Evolutionary conservation across 176 grass and related monocot species (phyloP), one percentile per base, ranked within the genome.

Genomic region (Panicum miliaceum): DNA sequence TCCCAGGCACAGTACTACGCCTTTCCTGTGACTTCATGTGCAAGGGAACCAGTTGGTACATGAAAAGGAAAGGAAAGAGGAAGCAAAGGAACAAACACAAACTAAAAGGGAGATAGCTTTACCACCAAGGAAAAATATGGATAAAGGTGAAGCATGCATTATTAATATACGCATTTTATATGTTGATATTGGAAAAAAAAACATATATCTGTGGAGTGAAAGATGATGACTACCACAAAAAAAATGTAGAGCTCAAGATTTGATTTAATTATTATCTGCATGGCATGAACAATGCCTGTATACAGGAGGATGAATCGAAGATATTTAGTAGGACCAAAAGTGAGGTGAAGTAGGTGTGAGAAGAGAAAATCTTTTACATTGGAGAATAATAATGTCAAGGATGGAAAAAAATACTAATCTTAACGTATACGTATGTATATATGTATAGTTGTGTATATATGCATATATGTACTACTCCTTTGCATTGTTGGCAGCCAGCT

Each of bases 21-120:
- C 84, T 90, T 87, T 90, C 75, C 57, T 84, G 84, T 90, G 89
- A 87, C 89, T 87, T 90, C 89, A 84, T 90, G 75, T 90, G 84
- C 2, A 90, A 90, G 89, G 84, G 85, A 90, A 87, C 84, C 84
- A 90, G 89, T 90, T 90, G 89, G 89, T 90, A 65, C 84, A 87
- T 70, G 84, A 76, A 76, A 90, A 81, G 79, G 67, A 68, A 81
- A 80, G 80, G 52, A 84, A 86, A 90, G 89, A 75, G 52, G 59
- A 87, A 87, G 84, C 88, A 86, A 90, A 83, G 89, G 69, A 86
- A 74, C 89, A 90, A 23, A 90, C 46, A 90, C 74, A 86, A 13
- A 57, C 46, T 53, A 70, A 81, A 81, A 73, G 42, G 51, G 46
- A 54, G 52, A 20, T 69, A 48, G 42, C 89, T 90, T 90, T 87